Evolutionary conservation across 2,329 filamentous ascomycete genomes (phyloP).

Genomic region (Sporothrix humicola): DNA sequence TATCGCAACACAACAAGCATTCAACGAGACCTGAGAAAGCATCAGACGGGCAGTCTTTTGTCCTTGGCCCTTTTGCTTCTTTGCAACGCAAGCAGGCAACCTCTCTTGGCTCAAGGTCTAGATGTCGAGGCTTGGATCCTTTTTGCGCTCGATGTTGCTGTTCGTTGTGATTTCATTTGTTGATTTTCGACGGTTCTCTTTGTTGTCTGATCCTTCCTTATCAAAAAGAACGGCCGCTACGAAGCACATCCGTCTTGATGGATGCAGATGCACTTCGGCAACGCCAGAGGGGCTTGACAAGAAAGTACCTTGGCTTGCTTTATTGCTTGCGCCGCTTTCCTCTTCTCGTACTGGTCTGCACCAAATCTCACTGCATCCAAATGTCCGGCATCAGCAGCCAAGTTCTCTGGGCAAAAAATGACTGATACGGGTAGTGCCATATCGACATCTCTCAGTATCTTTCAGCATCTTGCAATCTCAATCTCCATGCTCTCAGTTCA

Average conservation of each 20-base stretch:
- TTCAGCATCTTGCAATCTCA: too few species aligned
- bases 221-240: not conserved
- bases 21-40: not conserved
- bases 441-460: too few species aligned
- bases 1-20: not conserved
- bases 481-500: too few species aligned
- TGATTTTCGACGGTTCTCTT: too few species aligned
- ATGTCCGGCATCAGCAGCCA: not conserved
- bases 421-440: not conserved
- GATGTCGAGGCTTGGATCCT: too few species aligned
- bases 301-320: not conserved
- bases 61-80: not conserved
- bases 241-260: too few species aligned
- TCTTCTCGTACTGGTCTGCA: not conserved
- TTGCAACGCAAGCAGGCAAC: not conserved
- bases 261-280: not conserved
- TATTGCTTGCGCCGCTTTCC: not conserved
- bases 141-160: too few species aligned
- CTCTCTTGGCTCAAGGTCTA: not conserved
- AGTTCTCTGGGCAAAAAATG: not conserved
- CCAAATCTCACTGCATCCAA: not conserved
- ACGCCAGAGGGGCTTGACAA: constrained; percentile 1
- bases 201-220: not conserved
- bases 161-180: too few species aligned
- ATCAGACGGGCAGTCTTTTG: not conserved